A percentile compares a stretch with the other conserved stretches of the same genome.
phyloP scores from a whole-genome alignment of 1,139 yeast genomes.

The Geotrichum candidum region DNA sequence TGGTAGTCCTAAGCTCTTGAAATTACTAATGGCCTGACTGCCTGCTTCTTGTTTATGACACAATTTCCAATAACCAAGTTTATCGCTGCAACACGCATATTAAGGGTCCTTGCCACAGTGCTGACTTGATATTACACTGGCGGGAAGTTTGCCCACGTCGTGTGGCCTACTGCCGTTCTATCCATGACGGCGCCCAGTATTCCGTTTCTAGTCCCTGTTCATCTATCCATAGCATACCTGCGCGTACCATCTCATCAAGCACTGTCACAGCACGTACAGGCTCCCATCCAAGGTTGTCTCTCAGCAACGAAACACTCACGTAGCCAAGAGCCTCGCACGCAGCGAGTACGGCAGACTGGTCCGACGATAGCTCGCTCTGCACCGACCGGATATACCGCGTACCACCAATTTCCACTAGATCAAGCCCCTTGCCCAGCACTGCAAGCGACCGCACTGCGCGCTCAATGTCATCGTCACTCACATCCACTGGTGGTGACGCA shows the following conservation, averaged over 20 bases:
- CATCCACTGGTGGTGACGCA: slow-evolving; percentile 33
- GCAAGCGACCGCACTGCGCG: slow-evolving; percentile 43
- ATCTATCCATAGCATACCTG: slow-evolving; percentile 83
- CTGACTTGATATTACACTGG: too few species aligned
- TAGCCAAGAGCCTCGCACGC: slow-evolving; percentile 68
- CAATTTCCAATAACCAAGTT: too few species aligned
- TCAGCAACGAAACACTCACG: slow-evolving; percentile 55
- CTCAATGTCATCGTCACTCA: slow-evolving; percentile 45
- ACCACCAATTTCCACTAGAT: slow-evolving; percentile 38
- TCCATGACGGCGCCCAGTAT: slow-evolving; percentile 63
- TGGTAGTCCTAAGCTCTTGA: too few species aligned
- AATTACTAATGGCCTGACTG: too few species aligned
- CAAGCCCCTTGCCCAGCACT: slow-evolving; percentile 45
- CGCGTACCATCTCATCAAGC: slow-evolving; percentile 70
- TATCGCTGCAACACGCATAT: too few species aligned
- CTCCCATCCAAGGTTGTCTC: slow-evolving; percentile 74
- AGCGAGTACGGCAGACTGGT: slow-evolving; percentile 65
- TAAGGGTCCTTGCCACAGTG: too few species aligned
- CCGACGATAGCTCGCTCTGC: slow-evolving; percentile 51
- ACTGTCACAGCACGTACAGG: slow-evolving; percentile 54
- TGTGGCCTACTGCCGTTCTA: slow-evolving; percentile 22
- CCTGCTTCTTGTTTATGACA: too few species aligned
- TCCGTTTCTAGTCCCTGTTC: slow-evolving; percentile 47
- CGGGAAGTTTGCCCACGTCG: too few species aligned
- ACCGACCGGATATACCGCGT: slow-evolving; percentile 43